These are phyloP conservation scores for Handroanthus guayacan DNA, from an alignment of 257 asterid genomes.

Conservation along the genomic window DNA sequence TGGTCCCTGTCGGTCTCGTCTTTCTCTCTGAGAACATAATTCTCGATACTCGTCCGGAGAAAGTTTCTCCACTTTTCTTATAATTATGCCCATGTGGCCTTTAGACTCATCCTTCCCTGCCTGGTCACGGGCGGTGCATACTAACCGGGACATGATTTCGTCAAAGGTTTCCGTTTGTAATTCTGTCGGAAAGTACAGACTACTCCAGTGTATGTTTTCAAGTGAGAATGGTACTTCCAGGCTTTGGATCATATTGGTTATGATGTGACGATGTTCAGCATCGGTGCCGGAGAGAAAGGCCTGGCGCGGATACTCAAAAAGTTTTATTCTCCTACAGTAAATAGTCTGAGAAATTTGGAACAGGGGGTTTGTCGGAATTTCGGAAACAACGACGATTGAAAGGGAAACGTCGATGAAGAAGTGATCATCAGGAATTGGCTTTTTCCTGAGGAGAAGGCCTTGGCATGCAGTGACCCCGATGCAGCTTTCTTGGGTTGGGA, in stretches of 20 bases:
- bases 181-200: neutral
- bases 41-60: neutral
- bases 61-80: neutral
- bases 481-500: neutral
- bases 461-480: conserved; percentile 5
- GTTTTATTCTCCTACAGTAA: neutral
- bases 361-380: neutral
- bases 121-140: neutral
- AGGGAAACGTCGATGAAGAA: neutral
- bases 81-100: neutral
- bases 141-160: neutral
- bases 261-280: neutral
- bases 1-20: neutral
- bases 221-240: conserved; percentile 22
- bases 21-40: no score
- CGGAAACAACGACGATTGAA: neutral
- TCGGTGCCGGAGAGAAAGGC: neutral
- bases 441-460: neutral
- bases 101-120: neutral
- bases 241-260: neutral
- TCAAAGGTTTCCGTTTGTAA: neutral
- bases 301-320: neutral
- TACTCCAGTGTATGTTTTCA: conserved; percentile 26
- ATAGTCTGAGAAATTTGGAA: neutral
- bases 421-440: neutral